Percentiles rank a stretch among this genome's conserved stretches.
These are phyloP conservation scores for Patellaria atrata DNA, from an alignment of 495 filamentous ascomycete species.

Conservation along the genomic window DNA sequence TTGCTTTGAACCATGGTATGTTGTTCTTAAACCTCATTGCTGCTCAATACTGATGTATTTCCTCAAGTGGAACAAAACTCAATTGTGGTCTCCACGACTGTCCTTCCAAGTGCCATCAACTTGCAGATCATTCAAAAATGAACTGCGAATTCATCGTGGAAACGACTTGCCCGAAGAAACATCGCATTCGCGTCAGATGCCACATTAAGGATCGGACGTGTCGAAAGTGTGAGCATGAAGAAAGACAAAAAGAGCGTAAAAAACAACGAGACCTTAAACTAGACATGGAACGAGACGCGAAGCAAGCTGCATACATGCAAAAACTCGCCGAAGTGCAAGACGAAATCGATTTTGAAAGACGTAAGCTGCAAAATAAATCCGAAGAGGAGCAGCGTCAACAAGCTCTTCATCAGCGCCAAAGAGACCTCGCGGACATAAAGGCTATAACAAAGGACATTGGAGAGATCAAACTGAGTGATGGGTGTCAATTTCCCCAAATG, in stretches of 20 bases:
- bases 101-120: conserved; percentile 45
- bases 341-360: conserved; percentile 40
- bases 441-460: neutral
- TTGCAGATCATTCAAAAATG: conserved; percentile 52
- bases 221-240: conserved; percentile 37
- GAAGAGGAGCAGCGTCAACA: conserved; percentile 33
- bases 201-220: conserved; percentile 23
- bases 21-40: conserved; percentile 2
- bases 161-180: conserved; percentile 37
- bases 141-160: conserved; percentile 36
- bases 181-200: conserved; percentile 33
- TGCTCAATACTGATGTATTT: conserved; percentile 4
- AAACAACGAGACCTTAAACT: conserved; percentile 38
- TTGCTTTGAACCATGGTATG: conserved; percentile 52
- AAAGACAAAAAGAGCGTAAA: conserved; percentile 31
- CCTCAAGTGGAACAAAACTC: conserved; percentile 36
- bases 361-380: conserved; percentile 30
- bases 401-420: conserved; percentile 32
- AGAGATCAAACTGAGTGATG: neutral
- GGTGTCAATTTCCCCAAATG: neutral
- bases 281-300: conserved; percentile 35
- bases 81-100: conserved; percentile 51
- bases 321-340: conserved; percentile 41
- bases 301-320: conserved; percentile 35
- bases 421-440: conserved; percentile 25